Conservation (phyloP, 345 rosid genomes). For the Erucastrum elatum region DNA sequence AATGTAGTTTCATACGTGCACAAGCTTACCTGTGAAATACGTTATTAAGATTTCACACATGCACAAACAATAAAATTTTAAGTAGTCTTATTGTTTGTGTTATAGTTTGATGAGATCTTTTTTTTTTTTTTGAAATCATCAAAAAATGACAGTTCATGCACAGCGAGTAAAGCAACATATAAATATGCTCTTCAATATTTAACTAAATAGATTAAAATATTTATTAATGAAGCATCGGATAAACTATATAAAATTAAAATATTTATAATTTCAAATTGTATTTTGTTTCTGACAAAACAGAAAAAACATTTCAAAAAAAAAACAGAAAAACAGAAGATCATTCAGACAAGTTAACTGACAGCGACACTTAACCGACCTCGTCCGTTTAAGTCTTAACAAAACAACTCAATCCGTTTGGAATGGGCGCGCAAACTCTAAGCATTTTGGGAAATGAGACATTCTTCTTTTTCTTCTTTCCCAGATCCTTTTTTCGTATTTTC, state of each 20-base stretch:
- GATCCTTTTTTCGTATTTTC: slow-evolving; percentile 7
- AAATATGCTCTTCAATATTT: neutral
- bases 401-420: slow-evolving; percentile 3
- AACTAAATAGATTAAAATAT: neutral
- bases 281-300: neutral
- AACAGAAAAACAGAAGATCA: neutral
- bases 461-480: neutral
- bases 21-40: neutral
- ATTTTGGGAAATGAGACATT: slow-evolving; percentile 9
- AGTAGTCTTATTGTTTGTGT: neutral
- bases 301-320: neutral
- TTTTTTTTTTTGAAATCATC: neutral
- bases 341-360: slow-evolving; percentile 6
- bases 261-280: neutral
- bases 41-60: too few species aligned
- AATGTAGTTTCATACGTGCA: neutral
- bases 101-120: neutral
- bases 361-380: slow-evolving; percentile 27
- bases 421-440: neutral
- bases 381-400: slow-evolving; percentile 6
- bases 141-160: neutral
- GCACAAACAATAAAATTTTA: too few species aligned
- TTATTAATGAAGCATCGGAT: neutral
- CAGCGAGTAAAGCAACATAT: neutral
- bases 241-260: neutral